Evolutionary conservation across 1,284 basidiomycete genomes (phyloP).

Genomic region (Sphagnurus paluster): DNA sequence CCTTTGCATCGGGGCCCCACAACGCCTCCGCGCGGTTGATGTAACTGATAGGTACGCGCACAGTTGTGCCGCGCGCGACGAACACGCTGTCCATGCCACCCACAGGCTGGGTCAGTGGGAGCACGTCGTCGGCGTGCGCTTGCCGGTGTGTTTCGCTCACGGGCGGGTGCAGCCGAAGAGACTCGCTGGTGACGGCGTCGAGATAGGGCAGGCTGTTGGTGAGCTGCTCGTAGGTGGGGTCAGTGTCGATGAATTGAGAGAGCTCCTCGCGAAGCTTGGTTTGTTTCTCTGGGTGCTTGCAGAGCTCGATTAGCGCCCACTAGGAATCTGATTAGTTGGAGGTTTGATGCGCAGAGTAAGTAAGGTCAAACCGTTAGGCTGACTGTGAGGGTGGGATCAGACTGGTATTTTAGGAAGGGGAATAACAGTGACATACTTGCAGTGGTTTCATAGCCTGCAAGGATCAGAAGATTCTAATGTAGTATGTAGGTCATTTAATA

Average conservation of each 20-base stretch:
- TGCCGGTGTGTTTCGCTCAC: conserved; percentile 37
- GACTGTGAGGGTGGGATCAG: conserved; percentile 3
- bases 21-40: conserved; percentile 48
- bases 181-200: conserved; percentile 53
- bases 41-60: too few species aligned
- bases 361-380: conserved; percentile 30
- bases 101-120: conserved; percentile 47
- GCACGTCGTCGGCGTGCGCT: conserved; percentile 47
- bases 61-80: too few species aligned
- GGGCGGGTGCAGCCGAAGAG: conserved; percentile 43
- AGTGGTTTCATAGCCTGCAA: conserved; percentile 41
- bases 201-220: conserved; percentile 47
- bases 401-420: not conserved
- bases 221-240: conserved; percentile 48
- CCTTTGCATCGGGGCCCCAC: conserved; percentile 37
- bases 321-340: conserved; percentile 34
- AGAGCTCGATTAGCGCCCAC: conserved; percentile 52
- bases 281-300: conserved; percentile 46
- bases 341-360: not conserved
- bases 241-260: conserved; percentile 25
- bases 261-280: conserved; percentile 52
- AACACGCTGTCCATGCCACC: conserved; percentile 37
- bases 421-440: conserved; percentile 29
- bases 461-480: not conserved
- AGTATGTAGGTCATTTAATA: too few species aligned